These are phyloP conservation scores for Mollisiaceae sp. DNA, from an alignment of 2,329 filamentous ascomycete species.

Conservation along the genomic window DNA sequence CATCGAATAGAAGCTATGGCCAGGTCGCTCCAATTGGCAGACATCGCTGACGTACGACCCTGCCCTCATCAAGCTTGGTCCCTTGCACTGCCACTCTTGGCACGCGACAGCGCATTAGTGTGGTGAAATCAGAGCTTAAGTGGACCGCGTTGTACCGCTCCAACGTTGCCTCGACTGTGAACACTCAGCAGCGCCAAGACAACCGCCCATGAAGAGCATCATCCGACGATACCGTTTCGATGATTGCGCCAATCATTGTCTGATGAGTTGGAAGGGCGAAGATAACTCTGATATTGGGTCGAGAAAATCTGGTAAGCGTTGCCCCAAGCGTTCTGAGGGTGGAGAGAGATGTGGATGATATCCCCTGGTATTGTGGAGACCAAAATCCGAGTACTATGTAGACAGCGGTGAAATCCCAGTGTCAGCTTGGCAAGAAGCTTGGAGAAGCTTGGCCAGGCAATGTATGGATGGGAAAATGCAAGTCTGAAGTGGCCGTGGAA, in stretches of 20 bases:
- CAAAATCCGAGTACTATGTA: neutral
- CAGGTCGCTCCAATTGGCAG: constrained; percentile 10
- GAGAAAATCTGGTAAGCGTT: neutral
- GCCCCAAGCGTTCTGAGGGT: neutral
- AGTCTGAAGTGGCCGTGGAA: too few relatives aligned
- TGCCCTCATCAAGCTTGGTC: neutral
- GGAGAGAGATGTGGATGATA: neutral
- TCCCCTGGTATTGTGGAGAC: constrained; percentile 7
- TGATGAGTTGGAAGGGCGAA: neutral
- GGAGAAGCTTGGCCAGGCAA: constrained; percentile 10
- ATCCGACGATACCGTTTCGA: neutral
- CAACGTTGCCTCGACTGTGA: neutral
- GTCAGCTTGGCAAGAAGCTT: neutral
- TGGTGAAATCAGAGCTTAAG: constrained; percentile 19
- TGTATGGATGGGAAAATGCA: neutral
- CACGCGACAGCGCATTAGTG: constrained; percentile 20
- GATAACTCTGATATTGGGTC: neutral
- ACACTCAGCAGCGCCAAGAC: constrained; percentile 11
- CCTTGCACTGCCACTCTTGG: constrained; percentile 34
- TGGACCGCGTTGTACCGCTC: constrained; percentile 13
- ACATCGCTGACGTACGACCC: constrained; percentile 21
- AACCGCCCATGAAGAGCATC: too few relatives aligned
- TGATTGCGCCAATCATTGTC: neutral
- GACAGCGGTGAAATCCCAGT: constrained; percentile 12
- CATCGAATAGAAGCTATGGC: constrained; percentile 11